Evolutionary conservation across 163 green algal species (phyloP).

Genomic region (Scenedesmus sp.): DNA sequence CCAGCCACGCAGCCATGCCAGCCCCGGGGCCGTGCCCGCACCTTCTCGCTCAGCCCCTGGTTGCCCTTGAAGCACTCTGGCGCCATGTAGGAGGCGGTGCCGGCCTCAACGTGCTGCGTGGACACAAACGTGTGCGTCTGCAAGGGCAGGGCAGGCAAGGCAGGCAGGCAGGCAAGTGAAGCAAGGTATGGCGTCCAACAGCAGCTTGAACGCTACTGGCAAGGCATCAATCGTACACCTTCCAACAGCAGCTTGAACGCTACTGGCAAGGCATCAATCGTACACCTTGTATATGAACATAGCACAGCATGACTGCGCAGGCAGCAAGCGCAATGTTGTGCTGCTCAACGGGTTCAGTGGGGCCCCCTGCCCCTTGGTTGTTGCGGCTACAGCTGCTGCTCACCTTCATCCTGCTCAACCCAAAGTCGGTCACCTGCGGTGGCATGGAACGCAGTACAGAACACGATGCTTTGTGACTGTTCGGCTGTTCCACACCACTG

Average conservation of each 20-base stretch:
- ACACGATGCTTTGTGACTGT: no score
- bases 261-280: no score
- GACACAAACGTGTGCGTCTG: constrained; percentile 43
- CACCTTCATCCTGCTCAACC: constrained; percentile 49
- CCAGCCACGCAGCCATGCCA: not conserved
- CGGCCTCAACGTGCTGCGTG: constrained; percentile 30
- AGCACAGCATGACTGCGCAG: not conserved
- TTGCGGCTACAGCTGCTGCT: not conserved
- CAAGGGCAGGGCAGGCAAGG: not conserved
- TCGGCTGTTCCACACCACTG: no score
- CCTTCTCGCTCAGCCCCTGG: constrained; percentile 30
- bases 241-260: no score
- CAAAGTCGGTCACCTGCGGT: constrained; percentile 38
- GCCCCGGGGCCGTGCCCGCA: not conserved
- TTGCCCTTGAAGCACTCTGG: constrained; percentile 35
- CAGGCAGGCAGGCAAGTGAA: not conserved
- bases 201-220: not conserved
- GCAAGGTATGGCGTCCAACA: not conserved
- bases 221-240: no score
- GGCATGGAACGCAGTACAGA: not conserved
- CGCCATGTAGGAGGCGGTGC: constrained; percentile 46
- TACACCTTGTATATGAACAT: no score
- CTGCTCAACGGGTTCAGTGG: no score
- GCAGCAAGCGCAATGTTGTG: no score
- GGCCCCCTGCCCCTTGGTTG: no score